These are phyloP conservation scores for Pulveroboletus frians DNA, from an alignment of 768 basidiomycete species.

Conservation along the genomic window DNA sequence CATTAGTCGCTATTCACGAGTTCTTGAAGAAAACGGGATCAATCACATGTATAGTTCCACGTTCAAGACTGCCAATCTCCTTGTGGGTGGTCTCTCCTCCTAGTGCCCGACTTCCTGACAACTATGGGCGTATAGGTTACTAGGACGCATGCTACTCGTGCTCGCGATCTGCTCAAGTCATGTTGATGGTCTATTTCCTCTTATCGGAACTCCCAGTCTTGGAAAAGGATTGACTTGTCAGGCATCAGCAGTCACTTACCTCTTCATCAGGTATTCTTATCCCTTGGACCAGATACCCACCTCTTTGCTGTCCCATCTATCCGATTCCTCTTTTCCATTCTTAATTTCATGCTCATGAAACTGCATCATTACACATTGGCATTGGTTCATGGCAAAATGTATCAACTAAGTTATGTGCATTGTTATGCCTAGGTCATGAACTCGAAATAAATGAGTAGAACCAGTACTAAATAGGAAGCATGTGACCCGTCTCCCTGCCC, in stretches of 20 bases:
- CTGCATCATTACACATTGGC: background rate
- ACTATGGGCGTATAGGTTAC: conserved; percentile 39
- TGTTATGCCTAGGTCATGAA: background rate
- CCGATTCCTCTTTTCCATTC: background rate
- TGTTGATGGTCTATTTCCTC: conserved; percentile 37
- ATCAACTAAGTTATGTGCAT: background rate
- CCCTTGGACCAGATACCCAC: conserved; percentile 15
- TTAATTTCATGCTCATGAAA: background rate
- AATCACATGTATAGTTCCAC: conserved; percentile 85
- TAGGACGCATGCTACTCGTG: conserved; percentile 51
- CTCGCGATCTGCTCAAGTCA: conserved; percentile 51
- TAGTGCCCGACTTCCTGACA: background rate
- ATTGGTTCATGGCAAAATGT: conserved; percentile 3
- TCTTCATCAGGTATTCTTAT: conserved; percentile 9
- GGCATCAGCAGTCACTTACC: background rate
- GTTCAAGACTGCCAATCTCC: conserved; percentile 75
- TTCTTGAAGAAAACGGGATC: conserved; percentile 67
- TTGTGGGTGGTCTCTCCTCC: conserved; percentile 40
- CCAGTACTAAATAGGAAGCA: background rate
- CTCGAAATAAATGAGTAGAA: background rate
- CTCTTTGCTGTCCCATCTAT: background rate
- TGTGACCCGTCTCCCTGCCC: background rate
- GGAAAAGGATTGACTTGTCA: conserved; percentile 1
- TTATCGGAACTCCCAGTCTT: background rate
- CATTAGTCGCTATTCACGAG: conserved; percentile 69